A percentile compares a stretch with the other conserved stretches of the same genome.
phyloP scores from a whole-genome alignment of 2,329 filamentous ascomycete species.

The Penicillium hesseltinei region DNA sequence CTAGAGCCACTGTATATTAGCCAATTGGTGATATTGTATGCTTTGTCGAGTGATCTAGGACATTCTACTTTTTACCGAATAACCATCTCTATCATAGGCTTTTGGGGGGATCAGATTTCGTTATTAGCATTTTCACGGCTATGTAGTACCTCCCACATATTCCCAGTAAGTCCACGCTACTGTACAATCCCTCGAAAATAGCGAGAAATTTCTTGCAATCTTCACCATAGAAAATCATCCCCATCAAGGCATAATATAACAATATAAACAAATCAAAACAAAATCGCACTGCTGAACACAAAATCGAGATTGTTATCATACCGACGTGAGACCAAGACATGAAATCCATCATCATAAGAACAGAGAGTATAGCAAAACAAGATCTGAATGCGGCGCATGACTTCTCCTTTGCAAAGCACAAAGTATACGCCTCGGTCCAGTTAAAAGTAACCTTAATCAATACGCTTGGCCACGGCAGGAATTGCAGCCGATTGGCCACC shows the following conservation, averaged over 20 bases:
- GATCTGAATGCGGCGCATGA: neutral
- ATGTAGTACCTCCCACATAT: neutral
- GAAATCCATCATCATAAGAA: slow-evolving; percentile 17
- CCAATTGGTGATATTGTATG: slow-evolving; percentile 11
- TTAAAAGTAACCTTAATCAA: slow-evolving; percentile 25
- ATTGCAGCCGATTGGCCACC: slow-evolving; percentile 21
- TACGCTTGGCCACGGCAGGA: slow-evolving; percentile 31
- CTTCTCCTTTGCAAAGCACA: neutral
- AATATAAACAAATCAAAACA: slow-evolving; percentile 6
- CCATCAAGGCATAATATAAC: neutral
- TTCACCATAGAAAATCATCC: neutral
- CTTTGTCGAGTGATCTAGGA: neutral
- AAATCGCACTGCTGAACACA: slow-evolving; percentile 3
- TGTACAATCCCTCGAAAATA: neutral
- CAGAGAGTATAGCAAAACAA: neutral
- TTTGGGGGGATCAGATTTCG: neutral
- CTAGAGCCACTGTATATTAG: slow-evolving; percentile 37
- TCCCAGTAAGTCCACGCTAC: neutral
- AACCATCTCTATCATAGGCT: neutral
- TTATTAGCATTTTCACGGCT: neutral
- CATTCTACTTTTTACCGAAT: neutral
- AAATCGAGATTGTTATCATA: slow-evolving; percentile 16
- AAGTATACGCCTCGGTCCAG: neutral
- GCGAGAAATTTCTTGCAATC: neutral
- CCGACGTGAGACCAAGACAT: slow-evolving; percentile 19